A percentile compares a stretch with the other conserved stretches of the same genome.
phyloP scores from a whole-genome alignment of 2,329 filamentous ascomycete genomes.

The Calonectria fujianensis region DNA sequence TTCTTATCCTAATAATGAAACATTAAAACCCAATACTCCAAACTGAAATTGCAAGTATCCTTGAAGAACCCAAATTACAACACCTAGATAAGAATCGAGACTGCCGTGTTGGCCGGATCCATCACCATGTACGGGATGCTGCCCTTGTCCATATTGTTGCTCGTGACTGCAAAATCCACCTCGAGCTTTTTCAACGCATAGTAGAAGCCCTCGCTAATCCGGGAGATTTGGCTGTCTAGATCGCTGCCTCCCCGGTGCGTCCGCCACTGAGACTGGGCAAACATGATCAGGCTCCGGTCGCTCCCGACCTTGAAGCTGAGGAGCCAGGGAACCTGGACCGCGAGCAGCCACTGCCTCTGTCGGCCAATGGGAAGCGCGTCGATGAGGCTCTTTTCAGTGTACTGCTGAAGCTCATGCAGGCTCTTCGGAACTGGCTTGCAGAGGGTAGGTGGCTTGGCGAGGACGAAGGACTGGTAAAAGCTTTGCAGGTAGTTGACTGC shows the following conservation, averaged over 20 bases:
- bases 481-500: conserved; percentile 72
- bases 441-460: conserved; percentile 65
- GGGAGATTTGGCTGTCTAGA: conserved; percentile 38
- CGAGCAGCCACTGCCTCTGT: conserved; percentile 66
- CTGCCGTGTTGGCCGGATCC: conserved; percentile 61
- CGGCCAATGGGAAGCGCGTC: conserved; percentile 64
- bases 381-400: conserved; percentile 57
- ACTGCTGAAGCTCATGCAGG: conserved; percentile 56
- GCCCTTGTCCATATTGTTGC: conserved; percentile 57
- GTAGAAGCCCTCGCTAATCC: conserved; percentile 52
- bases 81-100: conserved; percentile 53
- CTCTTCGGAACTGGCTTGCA: conserved; percentile 58
- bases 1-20: not conserved
- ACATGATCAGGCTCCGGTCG: conserved; percentile 64
- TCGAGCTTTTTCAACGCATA: conserved; percentile 54
- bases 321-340: conserved; percentile 66
- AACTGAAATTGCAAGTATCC: not conserved
- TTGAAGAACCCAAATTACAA: not conserved
- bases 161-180: conserved; percentile 56
- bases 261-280: conserved; percentile 62
- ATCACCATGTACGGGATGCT: conserved; percentile 62
- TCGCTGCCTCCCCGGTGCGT: conserved; percentile 54
- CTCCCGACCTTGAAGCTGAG: conserved; percentile 65
- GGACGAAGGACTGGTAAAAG: conserved; percentile 69
- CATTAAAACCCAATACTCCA: not conserved